These are phyloP conservation scores for Keithomyces neogunnii DNA, from an alignment of 2,329 filamentous ascomycete species.

Conservation along the genomic window DNA sequence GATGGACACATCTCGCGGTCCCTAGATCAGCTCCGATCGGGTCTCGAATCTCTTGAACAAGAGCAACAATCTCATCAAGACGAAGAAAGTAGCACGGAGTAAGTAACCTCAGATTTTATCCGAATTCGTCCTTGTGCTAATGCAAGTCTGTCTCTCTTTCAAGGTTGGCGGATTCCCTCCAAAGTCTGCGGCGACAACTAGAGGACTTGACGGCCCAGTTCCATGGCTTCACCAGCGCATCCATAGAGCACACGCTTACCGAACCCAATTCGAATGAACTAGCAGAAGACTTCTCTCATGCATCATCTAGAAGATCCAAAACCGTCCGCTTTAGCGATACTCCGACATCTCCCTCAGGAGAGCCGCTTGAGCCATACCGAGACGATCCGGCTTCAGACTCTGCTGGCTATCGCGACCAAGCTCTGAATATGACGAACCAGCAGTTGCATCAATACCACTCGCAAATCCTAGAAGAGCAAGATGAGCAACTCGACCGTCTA, in stretches of 20 bases:
- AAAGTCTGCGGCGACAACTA: slow-evolving; percentile 64
- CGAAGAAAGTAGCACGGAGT: slow-evolving; percentile 57
- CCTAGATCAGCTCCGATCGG: slow-evolving; percentile 75
- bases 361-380: slow-evolving; percentile 52
- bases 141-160: slow-evolving; percentile 28
- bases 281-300: slow-evolving; percentile 55
- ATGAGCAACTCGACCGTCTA: slow-evolving; percentile 82
- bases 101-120: slow-evolving; percentile 4
- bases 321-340: slow-evolving; percentile 81
- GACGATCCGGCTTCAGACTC: slow-evolving; percentile 52
- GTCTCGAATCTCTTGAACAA: slow-evolving; percentile 60
- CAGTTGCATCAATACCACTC: slow-evolving; percentile 83
- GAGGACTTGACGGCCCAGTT: slow-evolving; percentile 74
- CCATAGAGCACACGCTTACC: slow-evolving; percentile 41
- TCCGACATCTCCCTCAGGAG: slow-evolving; percentile 30
- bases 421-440: slow-evolving; percentile 60
- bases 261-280: slow-evolving; percentile 58
- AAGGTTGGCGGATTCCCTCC: slow-evolving; percentile 54
- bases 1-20: slow-evolving; percentile 86
- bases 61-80: slow-evolving; percentile 53
- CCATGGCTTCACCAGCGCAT: slow-evolving; percentile 51
- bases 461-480: slow-evolving; percentile 77
- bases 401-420: slow-evolving; percentile 52
- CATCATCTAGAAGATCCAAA: slow-evolving; percentile 48
- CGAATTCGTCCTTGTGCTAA: slow-evolving; percentile 2